Conservation (phyloP, 73 alveolate genomes). For the Uronychia setigera region DNA sequence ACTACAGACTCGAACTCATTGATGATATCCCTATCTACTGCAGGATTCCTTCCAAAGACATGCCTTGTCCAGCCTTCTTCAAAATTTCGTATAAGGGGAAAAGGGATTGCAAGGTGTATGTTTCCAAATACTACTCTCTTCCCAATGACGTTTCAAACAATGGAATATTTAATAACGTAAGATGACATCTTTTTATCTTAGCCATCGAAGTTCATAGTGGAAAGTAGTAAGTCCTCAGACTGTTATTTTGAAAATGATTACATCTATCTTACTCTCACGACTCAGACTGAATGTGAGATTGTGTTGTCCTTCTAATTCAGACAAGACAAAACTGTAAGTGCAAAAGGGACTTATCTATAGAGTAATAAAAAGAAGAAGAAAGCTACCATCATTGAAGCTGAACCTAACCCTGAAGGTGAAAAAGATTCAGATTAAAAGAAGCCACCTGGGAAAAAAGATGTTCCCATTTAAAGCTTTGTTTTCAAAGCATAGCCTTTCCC, state of each 20-base stretch:
- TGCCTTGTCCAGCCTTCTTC: neutral
- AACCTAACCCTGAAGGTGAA: no score
- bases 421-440: no score
- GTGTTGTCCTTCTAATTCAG: neutral
- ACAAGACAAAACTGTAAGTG: neutral
- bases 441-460: no score
- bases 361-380: no score
- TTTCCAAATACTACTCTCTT: neutral
- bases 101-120: neutral
- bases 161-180: neutral
- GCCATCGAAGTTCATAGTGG: neutral
- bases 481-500: no score
- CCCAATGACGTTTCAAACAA: neutral
- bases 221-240: neutral
- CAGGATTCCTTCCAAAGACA: neutral
- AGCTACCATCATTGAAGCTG: no score
- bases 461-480: no score
- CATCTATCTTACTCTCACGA: neutral
- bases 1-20: neutral
- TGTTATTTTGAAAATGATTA: neutral
- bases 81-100: neutral
- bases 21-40: neutral
- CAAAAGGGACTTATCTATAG: no score
- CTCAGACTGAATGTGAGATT: neutral
- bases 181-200: neutral